Evolutionary conservation across 768 basidiomycete genomes (phyloP), one percentile per base, ranked within the genome.

Genomic region (Sarcomyxa edulis): DNA sequence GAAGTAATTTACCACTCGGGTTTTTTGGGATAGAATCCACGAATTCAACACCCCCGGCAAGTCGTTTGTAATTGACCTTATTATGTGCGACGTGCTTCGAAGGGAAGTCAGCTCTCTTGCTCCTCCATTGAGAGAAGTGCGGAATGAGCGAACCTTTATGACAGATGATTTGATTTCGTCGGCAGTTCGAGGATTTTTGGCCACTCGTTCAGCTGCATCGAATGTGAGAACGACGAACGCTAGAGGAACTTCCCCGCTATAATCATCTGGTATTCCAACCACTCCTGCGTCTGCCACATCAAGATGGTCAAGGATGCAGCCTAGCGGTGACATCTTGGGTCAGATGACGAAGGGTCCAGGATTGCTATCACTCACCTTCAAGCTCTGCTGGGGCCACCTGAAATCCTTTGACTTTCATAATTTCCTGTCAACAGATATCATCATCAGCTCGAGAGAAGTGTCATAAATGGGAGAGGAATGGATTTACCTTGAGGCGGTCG

Each of bases 11-110:
- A 23, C 81, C 81, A 44, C 73, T 78, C 6, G 81, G 77, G 38
- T 76, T 81, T 48, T 71, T 81, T 0, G 81, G 81, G 22, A 84
- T 76, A 9, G 48, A 50, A 29, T 69, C 55, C 4, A 76, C 53
- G 38, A 81, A 71, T 45, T 75, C 71, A 8, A 84, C 74, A 0
- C 79, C 79, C 3, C 75, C 80, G 0, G 65, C 63, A 26, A 83
- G 58, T 38, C 65, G 72, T 50, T 84, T 84, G 51, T 83, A 81
- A 9, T 59, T 54, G 11, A 68, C 61, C 47, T 79, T 80, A 42
- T 69, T 71, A 35, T 66, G 61, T 4, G 74, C 71, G 25, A 79
- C 77, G 40, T 72, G 66, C 78, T 79, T 26, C 10, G 40, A 11
- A 11, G 24, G 8, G 24, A 15, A 40, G 31, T 24, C 26, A 16